Percentiles rank a stretch among this genome's conserved stretches.
Conservation (phyloP, 257 asterid species). For the Nicotiana paniculata region DNA sequence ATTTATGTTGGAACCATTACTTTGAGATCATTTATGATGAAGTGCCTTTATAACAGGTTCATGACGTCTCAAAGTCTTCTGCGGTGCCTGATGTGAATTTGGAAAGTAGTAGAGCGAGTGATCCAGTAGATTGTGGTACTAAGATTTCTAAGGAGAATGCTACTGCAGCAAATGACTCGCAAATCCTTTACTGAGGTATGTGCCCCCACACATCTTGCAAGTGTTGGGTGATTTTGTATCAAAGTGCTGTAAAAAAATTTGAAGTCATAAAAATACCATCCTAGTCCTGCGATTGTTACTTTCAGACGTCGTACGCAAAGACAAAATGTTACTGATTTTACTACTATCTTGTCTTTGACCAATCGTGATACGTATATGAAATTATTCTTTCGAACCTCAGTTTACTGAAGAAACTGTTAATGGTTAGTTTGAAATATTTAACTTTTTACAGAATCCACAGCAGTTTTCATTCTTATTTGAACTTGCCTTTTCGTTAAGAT, state of each 20-base stretch:
- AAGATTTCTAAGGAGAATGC: slow-evolving; percentile 29
- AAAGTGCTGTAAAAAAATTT: background rate
- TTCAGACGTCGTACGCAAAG: background rate
- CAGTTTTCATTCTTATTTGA: background rate
- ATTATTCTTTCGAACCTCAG: background rate
- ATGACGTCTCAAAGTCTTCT: slow-evolving; percentile 21
- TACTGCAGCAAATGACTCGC: slow-evolving; percentile 33
- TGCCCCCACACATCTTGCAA: background rate
- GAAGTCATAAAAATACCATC: background rate
- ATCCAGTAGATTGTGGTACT: slow-evolving; percentile 19
- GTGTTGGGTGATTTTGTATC: background rate
- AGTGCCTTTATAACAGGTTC: slow-evolving; percentile 32
- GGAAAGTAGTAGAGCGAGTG: slow-evolving; percentile 27
- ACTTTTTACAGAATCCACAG: background rate
- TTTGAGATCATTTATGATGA: background rate
- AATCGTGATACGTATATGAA: background rate
- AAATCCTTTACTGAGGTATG: slow-evolving; percentile 41
- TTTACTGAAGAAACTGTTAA: background rate
- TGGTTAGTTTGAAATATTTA: background rate
- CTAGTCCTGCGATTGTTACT: background rate
- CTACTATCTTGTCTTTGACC: background rate
- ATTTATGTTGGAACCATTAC: background rate
- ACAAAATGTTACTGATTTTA: background rate
- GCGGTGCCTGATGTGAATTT: slow-evolving; percentile 25
- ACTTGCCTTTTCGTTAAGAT: background rate